Percentiles rank a stretch among this genome's conserved stretches.
These are phyloP conservation scores for Penicillium sp. DNA, from an alignment of 2,329 filamentous ascomycete species.

Conservation along the genomic window DNA sequence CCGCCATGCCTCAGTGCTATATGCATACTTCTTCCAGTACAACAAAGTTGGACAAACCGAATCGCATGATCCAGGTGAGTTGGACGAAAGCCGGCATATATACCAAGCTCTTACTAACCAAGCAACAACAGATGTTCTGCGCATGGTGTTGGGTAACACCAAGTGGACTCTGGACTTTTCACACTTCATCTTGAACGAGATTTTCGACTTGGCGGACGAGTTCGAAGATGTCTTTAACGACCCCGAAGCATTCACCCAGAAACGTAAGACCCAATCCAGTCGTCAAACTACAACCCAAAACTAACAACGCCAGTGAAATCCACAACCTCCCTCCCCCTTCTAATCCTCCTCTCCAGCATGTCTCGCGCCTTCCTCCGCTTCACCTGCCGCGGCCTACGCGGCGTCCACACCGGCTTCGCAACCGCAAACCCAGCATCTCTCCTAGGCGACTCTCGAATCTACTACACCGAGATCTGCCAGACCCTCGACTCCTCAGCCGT, in stretches of 20 bases:
- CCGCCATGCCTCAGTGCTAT: constrained; percentile 66
- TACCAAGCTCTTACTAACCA: constrained; percentile 8
- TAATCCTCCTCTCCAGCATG: constrained; percentile 71
- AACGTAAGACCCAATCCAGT: constrained; percentile 24
- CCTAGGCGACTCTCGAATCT: constrained; percentile 40
- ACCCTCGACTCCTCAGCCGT: constrained; percentile 56
- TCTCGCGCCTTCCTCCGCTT: constrained; percentile 72
- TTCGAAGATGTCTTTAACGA: constrained; percentile 36
- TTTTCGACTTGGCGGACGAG: constrained; percentile 49
- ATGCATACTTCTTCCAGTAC: constrained; percentile 66
- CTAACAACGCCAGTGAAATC: constrained; percentile 33
- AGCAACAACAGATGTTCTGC: constrained; percentile 63
- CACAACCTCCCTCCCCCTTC: constrained; percentile 42
- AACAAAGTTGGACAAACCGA: constrained; percentile 53
- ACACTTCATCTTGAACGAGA: constrained; percentile 57
- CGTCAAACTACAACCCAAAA: constrained; percentile 1
- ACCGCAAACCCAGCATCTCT: constrained; percentile 43
- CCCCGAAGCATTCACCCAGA: constrained; percentile 40
- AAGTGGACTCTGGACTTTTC: constrained; percentile 75
- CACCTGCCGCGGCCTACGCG: constrained; percentile 64
- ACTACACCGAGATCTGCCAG: constrained; percentile 58
- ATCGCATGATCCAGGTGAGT: constrained; percentile 60
- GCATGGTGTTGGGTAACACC: constrained; percentile 71
- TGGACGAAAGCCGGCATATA: neutral
- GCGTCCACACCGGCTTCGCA: constrained; percentile 52